These are phyloP conservation scores for Backusella sp. DNA, from an alignment of 192 early-diverging fungal species.

Conservation along the genomic window DNA sequence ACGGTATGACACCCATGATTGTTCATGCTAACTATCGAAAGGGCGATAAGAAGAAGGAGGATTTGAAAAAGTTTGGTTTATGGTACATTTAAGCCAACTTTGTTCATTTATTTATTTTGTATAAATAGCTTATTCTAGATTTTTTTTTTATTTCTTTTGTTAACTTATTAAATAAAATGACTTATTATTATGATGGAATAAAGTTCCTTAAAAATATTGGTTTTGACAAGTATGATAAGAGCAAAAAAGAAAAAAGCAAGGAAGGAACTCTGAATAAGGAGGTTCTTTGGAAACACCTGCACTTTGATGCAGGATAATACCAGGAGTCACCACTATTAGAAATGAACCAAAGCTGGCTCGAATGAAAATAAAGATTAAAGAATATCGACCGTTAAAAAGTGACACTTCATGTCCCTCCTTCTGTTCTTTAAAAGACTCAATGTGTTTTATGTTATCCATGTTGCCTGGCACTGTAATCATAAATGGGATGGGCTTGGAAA, in stretches of 20 bases:
- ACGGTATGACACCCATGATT: conserved; percentile 34
- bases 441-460: neutral
- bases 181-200: neutral
- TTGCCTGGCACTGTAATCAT: neutral
- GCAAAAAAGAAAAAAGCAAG: neutral
- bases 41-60: conserved; percentile 29
- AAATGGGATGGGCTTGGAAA: neutral
- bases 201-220: neutral
- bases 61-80: conserved; percentile 31
- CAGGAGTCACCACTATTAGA: neutral
- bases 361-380: neutral
- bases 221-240: neutral
- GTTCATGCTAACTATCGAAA: conserved; percentile 40
- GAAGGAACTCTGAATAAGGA: neutral
- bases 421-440: no score
- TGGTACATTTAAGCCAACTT: conserved; percentile 30
- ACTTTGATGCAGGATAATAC: neutral
- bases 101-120: neutral
- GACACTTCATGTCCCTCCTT: no score
- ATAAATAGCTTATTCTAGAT: neutral
- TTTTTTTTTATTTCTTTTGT: neutral
- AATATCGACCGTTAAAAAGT: no score
- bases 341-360: neutral
- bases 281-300: neutral
- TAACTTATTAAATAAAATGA: neutral